Evolutionary conservation across 495 filamentous ascomycete species (phyloP).

Genomic region (Aspergillus funiculosus): DNA sequence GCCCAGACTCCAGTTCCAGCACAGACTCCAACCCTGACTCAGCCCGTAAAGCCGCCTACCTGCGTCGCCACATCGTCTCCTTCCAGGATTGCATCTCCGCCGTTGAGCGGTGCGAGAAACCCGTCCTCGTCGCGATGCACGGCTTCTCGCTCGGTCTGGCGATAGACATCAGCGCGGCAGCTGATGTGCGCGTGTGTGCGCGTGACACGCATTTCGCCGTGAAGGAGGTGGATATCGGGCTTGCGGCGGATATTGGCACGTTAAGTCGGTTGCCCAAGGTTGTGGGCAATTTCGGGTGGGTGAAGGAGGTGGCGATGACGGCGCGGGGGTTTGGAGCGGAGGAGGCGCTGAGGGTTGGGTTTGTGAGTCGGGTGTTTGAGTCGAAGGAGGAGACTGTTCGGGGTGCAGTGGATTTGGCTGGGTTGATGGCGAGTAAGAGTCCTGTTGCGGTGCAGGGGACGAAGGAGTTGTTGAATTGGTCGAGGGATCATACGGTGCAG

Average conservation of each 20-base stretch:
- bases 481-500: slow-evolving; percentile 67
- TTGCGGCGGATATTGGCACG: slow-evolving; percentile 92
- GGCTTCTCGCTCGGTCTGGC: slow-evolving; percentile 76
- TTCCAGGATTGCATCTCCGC: slow-evolving; percentile 74
- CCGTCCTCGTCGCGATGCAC: slow-evolving; percentile 80
- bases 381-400: slow-evolving; percentile 56
- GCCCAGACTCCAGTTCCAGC: neutral
- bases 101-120: slow-evolving; percentile 86
- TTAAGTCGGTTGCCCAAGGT: slow-evolving; percentile 78
- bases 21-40: slow-evolving; percentile 43
- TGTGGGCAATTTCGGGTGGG: slow-evolving; percentile 73
- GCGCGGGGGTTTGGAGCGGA: slow-evolving; percentile 70
- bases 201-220: slow-evolving; percentile 63
- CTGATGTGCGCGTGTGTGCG: slow-evolving; percentile 73
- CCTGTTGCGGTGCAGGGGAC: slow-evolving; percentile 90
- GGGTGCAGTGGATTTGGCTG: slow-evolving; percentile 60
- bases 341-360: slow-evolving; percentile 77
- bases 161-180: slow-evolving; percentile 72
- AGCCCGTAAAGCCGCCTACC: slow-evolving; percentile 57
- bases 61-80: slow-evolving; percentile 62
- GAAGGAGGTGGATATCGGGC: slow-evolving; percentile 92
- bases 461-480: slow-evolving; percentile 87
- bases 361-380: slow-evolving; percentile 73
- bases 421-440: slow-evolving; percentile 69
- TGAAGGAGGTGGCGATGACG: slow-evolving; percentile 82